Evolutionary conservation across 345 rosid species (phyloP), one percentile per base, ranked within the genome.

Genomic region (Eutrema yunnanense): DNA sequence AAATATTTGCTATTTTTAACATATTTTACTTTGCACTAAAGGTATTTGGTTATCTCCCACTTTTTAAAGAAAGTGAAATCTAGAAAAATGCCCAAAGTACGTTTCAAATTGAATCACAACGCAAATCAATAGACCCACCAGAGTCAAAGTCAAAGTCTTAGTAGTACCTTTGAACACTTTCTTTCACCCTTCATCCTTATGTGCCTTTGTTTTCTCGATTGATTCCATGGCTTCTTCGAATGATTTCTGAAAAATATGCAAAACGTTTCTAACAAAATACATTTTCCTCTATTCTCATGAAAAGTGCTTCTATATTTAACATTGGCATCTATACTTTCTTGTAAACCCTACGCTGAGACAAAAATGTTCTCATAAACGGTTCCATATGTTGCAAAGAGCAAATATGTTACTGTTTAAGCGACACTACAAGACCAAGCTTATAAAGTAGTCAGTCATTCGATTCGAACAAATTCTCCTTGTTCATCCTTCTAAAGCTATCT

Each of bases 161-260:
- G 69, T 41, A 46, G 33, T 76, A 76, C 75, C 80, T 76, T 65
- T 40, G 54, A 16, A 9, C 69, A 52, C 27, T 68, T 59, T 36
- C 29, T 27, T 73, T 59, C 65, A 78, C 66, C 70, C 73, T 63
- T 73, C 77, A 74, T 81, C 83, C 55, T 81, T 83, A n/a, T 62
- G 80, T 61, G 79, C 49, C 82, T 81, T 94, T 19, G 87, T 16
- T 62, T 75, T 75, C 52, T 75, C 79, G 4, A 94, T 72, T 9
- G 95, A 85, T 32, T 84, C 95, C 89, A 89, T 82, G 66, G 92
- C 89, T 46, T 87, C 98, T 71, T 93, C 95, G 65, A 91, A 94
- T 73, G 98, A 94, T 84, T 89, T 91, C 97, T 93, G 83, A 11
- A 67, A 30, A 56, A 62, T 14, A 62, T 14, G 29, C 58, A 43